phyloP scores from a whole-genome alignment of 805 yeast species.

The Candida palmyrensis region DNA sequence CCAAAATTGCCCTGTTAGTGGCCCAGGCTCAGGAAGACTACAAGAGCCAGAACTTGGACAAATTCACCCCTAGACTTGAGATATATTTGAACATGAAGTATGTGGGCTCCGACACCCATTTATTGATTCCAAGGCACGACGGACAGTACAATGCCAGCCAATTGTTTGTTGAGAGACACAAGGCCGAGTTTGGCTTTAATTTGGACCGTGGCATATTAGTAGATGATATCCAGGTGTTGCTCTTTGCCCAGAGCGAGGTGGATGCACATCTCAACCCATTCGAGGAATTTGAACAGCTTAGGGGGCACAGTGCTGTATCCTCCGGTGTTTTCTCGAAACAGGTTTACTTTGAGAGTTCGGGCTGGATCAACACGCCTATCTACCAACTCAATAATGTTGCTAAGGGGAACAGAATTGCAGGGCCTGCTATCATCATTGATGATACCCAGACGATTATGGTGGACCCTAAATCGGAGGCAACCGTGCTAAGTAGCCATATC shows the following conservation, averaged over 20 bases:
- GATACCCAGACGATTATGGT: constrained; percentile 24
- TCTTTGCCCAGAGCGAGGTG: constrained; percentile 55
- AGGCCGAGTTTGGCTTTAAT: constrained; percentile 31
- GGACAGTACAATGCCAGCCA: constrained; percentile 18
- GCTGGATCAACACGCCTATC: constrained; percentile 24
- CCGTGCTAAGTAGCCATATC: constrained; percentile 23
- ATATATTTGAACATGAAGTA: constrained; percentile 73
- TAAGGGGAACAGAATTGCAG: constrained; percentile 16
- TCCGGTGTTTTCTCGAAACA: constrained; percentile 4
- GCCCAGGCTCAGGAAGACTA: constrained; percentile 35
- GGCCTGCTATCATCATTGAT: constrained; percentile 33
- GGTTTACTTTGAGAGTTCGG: constrained; percentile 25
- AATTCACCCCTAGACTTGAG: constrained; percentile 47
- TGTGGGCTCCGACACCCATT: constrained; percentile 83
- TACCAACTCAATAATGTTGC: constrained; percentile 17
- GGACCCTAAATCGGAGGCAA: constrained; percentile 28
- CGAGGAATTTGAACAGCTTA: constrained; percentile 20
- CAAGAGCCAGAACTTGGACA: constrained; percentile 45
- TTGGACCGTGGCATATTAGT: constrained; percentile 30
- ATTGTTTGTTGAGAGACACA: constrained; percentile 24
- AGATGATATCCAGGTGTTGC: constrained; percentile 38
- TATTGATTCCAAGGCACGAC: constrained; percentile 52
- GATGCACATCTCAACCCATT: constrained; percentile 50
- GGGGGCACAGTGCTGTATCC: constrained; percentile 1
- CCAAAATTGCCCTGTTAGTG: constrained; percentile 42